Percentiles rank a stretch among this genome's conserved stretches.
phyloP scores from a whole-genome alignment of 2,329 filamentous ascomycete species.

The Tolypocladium pustulatum region DNA sequence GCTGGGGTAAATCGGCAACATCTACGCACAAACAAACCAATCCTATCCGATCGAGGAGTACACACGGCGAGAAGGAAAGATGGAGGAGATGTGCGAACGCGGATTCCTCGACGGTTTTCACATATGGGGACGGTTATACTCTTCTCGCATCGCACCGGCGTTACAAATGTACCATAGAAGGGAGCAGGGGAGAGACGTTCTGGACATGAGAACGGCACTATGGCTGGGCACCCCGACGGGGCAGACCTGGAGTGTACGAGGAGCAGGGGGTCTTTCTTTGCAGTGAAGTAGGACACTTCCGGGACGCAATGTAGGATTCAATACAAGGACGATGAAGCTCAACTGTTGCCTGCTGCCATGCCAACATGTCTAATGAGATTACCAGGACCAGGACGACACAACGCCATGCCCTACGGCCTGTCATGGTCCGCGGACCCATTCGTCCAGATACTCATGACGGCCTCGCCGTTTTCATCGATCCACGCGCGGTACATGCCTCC shows the following conservation, averaged over 20 bases:
- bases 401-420: background rate
- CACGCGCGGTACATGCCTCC: constrained; percentile 82
- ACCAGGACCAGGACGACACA: background rate
- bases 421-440: constrained; percentile 15
- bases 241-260: background rate
- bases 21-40: background rate
- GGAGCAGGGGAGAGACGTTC: background rate
- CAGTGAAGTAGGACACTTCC: background rate
- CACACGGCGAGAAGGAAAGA: background rate
- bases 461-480: constrained; percentile 50
- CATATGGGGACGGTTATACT: constrained; percentile 6
- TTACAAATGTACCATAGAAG: constrained; percentile 21
- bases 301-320: background rate
- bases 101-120: background rate
- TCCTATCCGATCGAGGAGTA: background rate
- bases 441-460: constrained; percentile 36
- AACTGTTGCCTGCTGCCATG: background rate
- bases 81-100: background rate
- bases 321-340: background rate
- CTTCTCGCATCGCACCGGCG: constrained; percentile 21
- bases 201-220: background rate
- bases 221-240: background rate
- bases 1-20: background rate
- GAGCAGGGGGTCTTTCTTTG: background rate
- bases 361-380: background rate